These are phyloP conservation scores for Mycena amicta DNA, from an alignment of 768 basidiomycete species.

Conservation along the genomic window DNA sequence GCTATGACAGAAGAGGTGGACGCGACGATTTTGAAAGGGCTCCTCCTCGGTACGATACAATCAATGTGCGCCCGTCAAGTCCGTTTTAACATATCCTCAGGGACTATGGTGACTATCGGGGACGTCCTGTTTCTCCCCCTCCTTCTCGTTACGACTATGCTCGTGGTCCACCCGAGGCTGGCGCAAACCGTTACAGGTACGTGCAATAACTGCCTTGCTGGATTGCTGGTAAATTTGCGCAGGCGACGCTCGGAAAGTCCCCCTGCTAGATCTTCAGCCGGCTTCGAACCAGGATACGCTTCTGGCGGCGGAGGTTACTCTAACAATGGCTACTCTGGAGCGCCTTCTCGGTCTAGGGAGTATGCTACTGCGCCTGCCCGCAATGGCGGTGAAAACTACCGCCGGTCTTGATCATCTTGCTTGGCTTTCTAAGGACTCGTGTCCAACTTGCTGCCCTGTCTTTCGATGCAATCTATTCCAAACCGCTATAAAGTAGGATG, in stretches of 20 bases:
- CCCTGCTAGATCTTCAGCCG: conserved; percentile 48
- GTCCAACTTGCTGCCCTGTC: neutral
- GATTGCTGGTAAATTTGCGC: conserved; percentile 5
- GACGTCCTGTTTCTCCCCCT: conserved; percentile 55
- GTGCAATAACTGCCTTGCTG: neutral
- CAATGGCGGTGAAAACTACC: conserved; percentile 43
- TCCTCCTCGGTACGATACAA: conserved; percentile 48
- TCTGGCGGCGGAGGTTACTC: conserved; percentile 38
- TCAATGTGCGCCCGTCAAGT: neutral
- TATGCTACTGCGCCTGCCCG: conserved; percentile 43
- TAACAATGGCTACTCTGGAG: conserved; percentile 54
- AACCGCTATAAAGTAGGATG: conserved; percentile 5
- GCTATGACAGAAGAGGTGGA: conserved; percentile 58
- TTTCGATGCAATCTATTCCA: neutral
- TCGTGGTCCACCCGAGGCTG: conserved; percentile 47
- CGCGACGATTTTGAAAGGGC: conserved; percentile 68
- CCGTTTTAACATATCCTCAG: conserved; percentile 32
- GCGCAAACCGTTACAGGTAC: conserved; percentile 51
- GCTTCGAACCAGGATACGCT: conserved; percentile 55
- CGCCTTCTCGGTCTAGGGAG: conserved; percentile 32
- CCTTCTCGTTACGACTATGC: conserved; percentile 58
- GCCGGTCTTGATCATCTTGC: neutral
- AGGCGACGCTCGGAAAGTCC: conserved; percentile 80
- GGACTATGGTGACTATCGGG: conserved; percentile 61
- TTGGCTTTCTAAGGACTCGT: neutral